Base-by-base conservation (phyloP, 768 basidiomycete genomes). In the Pleurotus cornucopiae region DNA sequence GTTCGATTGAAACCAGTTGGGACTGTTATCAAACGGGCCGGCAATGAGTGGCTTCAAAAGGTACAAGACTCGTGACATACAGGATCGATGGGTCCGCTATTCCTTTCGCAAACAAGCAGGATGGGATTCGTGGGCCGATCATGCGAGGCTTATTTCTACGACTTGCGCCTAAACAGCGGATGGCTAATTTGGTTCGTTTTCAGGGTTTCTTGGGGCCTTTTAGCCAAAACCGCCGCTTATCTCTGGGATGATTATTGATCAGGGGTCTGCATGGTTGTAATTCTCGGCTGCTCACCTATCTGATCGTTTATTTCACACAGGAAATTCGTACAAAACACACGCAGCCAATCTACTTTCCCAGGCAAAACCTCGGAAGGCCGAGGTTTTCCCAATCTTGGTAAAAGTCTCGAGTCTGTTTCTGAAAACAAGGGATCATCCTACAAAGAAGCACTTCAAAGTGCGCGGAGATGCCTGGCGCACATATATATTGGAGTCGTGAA, bases 321-420 rank as follows among this genome's bases (percentile, higher is more conserved):
- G 16, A 13, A 45, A 16, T 16, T 48, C n/a, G 30, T 23, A n/a
- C 16, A 14, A 30, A 45, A 55, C 54, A 45, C 45, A 55, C 54
- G 43, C 25, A 48, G 21, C 23, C 21, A 16, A 23, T 23, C 45
- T 13, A 26, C 23, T 55, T 46, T 54, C 59, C 59, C 57, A 61
- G 63, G 65, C 54, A 63, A 68, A 70, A 65, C 58, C 57, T 65
- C 64, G 66, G 64, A 18, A 49, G 48, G 54, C 67, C 66, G 67
- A 65, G 61, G 60, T 69, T 68, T 66, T 60, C 60, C 67, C 69
- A 46, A 54, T 59, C 45, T 57, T 61, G 55, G 57, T 49, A 55
- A 46, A 5, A 38, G 23, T 46, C 30, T 26, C 16, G 16, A 55
- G 25, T 26, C 46, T 46, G 44, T 46, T 55, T 30, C 26, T 23